These are phyloP conservation scores for Diaporthe sp. DNA, from an alignment of 2,329 filamentous ascomycete species.

Conservation along the genomic window DNA sequence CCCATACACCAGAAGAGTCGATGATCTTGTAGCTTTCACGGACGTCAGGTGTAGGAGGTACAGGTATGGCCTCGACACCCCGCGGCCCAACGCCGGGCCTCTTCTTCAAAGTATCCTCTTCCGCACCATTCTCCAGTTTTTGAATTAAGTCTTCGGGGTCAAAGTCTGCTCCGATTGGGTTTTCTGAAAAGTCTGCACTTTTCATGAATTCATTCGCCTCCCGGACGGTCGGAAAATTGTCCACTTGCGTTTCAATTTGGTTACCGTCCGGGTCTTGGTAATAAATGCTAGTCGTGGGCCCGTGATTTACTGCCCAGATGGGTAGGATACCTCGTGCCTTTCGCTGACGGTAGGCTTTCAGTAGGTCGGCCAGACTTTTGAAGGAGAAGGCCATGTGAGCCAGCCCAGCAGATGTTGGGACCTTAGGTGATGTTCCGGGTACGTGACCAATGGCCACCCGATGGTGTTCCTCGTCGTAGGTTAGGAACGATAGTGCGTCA, in stretches of 20 bases:
- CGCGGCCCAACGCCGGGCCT: not conserved
- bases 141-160: conserved; percentile 35
- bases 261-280: conserved; percentile 64
- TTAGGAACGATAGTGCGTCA: conserved; percentile 51
- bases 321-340: conserved; percentile 54
- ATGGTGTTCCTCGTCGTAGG: conserved; percentile 62
- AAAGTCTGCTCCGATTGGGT: conserved; percentile 47
- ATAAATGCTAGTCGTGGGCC: conserved; percentile 60
- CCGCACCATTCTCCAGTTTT: not conserved
- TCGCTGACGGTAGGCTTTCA: conserved; percentile 51
- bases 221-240: conserved; percentile 53
- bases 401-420: conserved; percentile 47
- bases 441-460: conserved; percentile 55
- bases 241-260: conserved; percentile 60
- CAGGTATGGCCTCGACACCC: not conserved
- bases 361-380: conserved; percentile 50
- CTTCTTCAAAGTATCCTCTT: conserved; percentile 1
- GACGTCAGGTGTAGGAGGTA: conserved; percentile 3
- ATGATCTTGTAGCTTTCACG: conserved; percentile 6
- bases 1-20: not conserved
- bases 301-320: conserved; percentile 60
- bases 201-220: conserved; percentile 56
- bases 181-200: conserved; percentile 51
- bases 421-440: conserved; percentile 44
- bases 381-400: conserved; percentile 59